Evolutionary conservation across 2,329 filamentous ascomycete species (phyloP).

Genomic region (Phialophora expanda): DNA sequence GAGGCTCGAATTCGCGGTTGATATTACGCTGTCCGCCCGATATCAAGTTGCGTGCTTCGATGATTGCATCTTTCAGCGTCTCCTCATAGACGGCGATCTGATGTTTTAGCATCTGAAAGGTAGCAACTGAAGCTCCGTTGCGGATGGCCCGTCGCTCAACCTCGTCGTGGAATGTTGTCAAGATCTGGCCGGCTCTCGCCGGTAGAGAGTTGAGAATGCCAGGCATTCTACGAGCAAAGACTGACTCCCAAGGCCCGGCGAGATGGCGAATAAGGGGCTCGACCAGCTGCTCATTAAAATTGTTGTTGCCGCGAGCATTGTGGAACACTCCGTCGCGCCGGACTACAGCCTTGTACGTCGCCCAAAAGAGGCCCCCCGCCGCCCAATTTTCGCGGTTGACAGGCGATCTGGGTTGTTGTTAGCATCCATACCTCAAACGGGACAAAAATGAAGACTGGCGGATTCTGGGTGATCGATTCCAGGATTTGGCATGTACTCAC

Average conservation of each 20-base stretch:
- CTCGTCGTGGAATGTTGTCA: conserved; percentile 38
- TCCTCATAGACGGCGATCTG: conserved; percentile 52
- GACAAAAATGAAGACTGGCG: neutral
- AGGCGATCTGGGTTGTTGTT: conserved; percentile 30
- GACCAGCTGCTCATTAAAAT: conserved; percentile 41
- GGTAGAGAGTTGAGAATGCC: conserved; percentile 39
- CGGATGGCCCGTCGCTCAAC: conserved; percentile 49
- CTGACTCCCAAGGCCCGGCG: conserved; percentile 51
- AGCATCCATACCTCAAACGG: neutral
- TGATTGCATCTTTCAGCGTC: conserved; percentile 48
- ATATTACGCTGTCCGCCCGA: conserved; percentile 57
- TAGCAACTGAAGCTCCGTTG: conserved; percentile 44
- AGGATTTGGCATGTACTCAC: neutral
- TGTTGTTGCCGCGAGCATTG: conserved; percentile 46
- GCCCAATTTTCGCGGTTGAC: conserved; percentile 44
- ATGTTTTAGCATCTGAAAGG: conserved; percentile 47
- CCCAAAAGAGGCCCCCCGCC: conserved; percentile 56
- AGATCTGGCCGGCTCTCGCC: conserved; percentile 35
- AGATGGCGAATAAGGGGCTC: conserved; percentile 44
- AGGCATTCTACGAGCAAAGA: conserved; percentile 27
- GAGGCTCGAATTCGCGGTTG: conserved; percentile 60
- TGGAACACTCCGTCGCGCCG: conserved; percentile 56
- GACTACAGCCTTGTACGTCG: conserved; percentile 63
- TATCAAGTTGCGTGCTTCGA: conserved; percentile 46
- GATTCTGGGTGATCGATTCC: neutral